Evolutionary conservation across 2,329 filamentous ascomycete genomes (phyloP), one percentile per base, ranked within the genome.

Genomic region (Colletotrichum eremochloae): DNA sequence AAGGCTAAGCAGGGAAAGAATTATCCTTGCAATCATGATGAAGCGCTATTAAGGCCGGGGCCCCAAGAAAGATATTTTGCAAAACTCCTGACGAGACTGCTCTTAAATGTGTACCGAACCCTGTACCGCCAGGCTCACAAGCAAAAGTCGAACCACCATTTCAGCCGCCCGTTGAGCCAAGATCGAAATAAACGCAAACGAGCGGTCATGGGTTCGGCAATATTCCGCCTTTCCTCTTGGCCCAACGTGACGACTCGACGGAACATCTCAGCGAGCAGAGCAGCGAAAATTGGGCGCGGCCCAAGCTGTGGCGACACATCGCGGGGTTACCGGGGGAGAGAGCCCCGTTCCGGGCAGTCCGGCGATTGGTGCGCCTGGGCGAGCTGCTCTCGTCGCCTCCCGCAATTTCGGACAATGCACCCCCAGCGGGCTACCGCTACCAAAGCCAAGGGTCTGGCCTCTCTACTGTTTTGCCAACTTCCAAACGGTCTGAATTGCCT

Each of bases 291-390:
- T 53, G 46, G 9, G n/a, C 50, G 56, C 55, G 62, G 33, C 55
- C 56, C 61, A 38, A 56, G 29, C 44, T 72, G 61, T 60, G 61
- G 70, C 48, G 66, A 44, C 62, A 24, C 20, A 69, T 61, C 70
- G 70, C 66, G 66, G 70, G 66, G 66, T 70, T 64, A 42, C 66
- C 33, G 66, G 60, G 52, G 70, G 44, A 61, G 53, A 33, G 60
- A 20, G 64, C 66, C 61, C 69, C 69, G 63, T 68, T 33, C n/a
- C 40, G 58, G 53, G 48, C 44, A 40, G 33, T 36, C 33, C 60
- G 58, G 31, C 65, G 58, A 72, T 72, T 72, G 70, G 70, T 72
- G 70, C 70, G 70, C 70, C 68, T 71, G 66, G 46, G 50, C 48
- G n/a, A 55, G 14, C 20, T 48, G 48, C 70, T 66, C 70, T 52